A percentile compares a stretch with the other conserved stretches of the same genome.
These are phyloP conservation scores for Albifimbria verrucaria DNA, from an alignment of 2,329 filamentous ascomycete genomes.

Conservation along the genomic window DNA sequence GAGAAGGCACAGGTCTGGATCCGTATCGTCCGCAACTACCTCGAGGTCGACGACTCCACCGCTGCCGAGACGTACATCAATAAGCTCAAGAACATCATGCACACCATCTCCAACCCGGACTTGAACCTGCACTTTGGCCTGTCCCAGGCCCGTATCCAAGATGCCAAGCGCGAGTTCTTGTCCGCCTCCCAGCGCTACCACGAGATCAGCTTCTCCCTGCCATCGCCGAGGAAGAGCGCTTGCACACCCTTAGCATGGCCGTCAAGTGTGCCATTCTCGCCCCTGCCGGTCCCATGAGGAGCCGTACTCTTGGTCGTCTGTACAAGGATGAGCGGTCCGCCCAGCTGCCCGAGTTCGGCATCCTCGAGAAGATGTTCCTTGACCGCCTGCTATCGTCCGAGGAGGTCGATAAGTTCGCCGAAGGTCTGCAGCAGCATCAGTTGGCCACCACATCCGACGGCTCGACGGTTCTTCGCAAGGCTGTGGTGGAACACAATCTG, in stretches of 20 bases:
- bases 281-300: conserved; percentile 82
- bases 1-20: conserved; percentile 87
- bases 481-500: conserved; percentile 94
- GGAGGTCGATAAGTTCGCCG: conserved; percentile 85
- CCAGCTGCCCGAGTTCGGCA: conserved; percentile 74
- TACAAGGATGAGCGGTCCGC: conserved; percentile 89
- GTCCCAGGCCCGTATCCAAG: conserved; percentile 87
- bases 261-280: conserved; percentile 91
- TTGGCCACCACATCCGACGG: conserved; percentile 87
- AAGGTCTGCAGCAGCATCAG: conserved; percentile 80
- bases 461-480: conserved; percentile 86
- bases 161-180: conserved; percentile 85
- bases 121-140: conserved; percentile 83
- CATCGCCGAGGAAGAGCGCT: conserved; percentile 81
- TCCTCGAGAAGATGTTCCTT: conserved; percentile 96
- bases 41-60: conserved; percentile 90
- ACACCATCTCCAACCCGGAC: conserved; percentile 69
- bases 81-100: conserved; percentile 90
- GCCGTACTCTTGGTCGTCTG: conserved; percentile 73
- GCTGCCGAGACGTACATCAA: conserved; percentile 85
- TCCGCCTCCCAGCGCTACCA: conserved; percentile 87
- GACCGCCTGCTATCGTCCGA: conserved; percentile 75
- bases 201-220: conserved; percentile 72
- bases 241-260: conserved; percentile 80
- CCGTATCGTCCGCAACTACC: conserved; percentile 87